Conservation (phyloP, 805 yeast species). For the Komagataella pastoris region DNA sequence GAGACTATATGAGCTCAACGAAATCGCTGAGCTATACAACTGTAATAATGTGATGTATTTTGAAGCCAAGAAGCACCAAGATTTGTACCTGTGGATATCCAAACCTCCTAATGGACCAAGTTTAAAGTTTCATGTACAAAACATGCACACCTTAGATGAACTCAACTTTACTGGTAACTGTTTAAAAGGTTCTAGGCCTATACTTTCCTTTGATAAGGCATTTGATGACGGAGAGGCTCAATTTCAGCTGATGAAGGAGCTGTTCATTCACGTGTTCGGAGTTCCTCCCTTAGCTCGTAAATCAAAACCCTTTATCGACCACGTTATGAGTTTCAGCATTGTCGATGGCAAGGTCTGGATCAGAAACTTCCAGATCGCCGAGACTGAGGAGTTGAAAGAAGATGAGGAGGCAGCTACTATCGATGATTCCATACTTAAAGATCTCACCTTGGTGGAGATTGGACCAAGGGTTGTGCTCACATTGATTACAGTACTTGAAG, state of each 20-base stretch:
- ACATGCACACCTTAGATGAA: conserved; percentile 92
- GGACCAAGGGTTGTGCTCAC: conserved; percentile 96
- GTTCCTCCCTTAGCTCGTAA: conserved; percentile 92
- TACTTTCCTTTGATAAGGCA: conserved; percentile 73
- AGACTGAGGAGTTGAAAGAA: conserved; percentile 45
- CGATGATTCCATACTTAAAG: conserved; percentile 26
- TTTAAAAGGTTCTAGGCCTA: conserved; percentile 87
- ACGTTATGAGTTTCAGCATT: conserved; percentile 83
- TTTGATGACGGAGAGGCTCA: conserved; percentile 62
- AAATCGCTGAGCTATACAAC: conserved; percentile 92
- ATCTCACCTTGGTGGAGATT: conserved; percentile 76
- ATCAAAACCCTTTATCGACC: conserved; percentile 90
- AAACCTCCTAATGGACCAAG: conserved; percentile 99
- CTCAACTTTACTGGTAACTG: conserved; percentile 94
- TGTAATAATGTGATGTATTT: conserved; percentile 91
- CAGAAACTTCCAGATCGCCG: conserved; percentile 81
- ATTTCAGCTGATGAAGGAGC: conserved; percentile 64
- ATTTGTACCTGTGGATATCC: conserved; percentile 86
- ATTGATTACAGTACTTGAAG: conserved; percentile 82
- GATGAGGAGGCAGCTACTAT: conserved; percentile 16
- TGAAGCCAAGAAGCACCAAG: conserved; percentile 93
- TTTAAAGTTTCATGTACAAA: conserved; percentile 83
- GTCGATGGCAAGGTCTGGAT: conserved; percentile 94
- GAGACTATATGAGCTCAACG: conserved; percentile 78
- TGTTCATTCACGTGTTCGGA: conserved; percentile 75